These are phyloP conservation scores for Blastomyces gilchristii DNA, from an alignment of 2,329 filamentous ascomycete species.

Conservation along the genomic window DNA sequence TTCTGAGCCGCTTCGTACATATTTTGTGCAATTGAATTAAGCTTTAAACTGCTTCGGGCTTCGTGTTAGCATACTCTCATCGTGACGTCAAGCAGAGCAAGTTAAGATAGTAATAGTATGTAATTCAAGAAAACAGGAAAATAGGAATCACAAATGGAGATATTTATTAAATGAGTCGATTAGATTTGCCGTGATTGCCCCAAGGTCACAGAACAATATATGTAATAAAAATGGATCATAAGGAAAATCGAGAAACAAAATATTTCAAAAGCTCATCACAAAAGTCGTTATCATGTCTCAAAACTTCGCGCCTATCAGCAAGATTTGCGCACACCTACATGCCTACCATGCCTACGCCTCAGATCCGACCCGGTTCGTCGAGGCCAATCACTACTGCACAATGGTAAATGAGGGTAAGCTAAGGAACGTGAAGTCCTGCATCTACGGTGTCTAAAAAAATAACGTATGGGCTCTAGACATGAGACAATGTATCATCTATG, in stretches of 20 bases:
- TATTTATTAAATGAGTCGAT: not conserved
- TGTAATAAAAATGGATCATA: not conserved
- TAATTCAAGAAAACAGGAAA: not conserved
- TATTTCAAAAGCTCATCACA: not conserved
- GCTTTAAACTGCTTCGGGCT: not conserved
- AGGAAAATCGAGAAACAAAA: not conserved
- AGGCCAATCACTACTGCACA: conserved; percentile 76
- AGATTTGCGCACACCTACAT: conserved; percentile 72
- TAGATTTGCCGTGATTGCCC: not conserved
- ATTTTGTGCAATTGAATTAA: not conserved
- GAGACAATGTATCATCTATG: conserved; percentile 78
- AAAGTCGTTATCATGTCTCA: conserved; percentile 17
- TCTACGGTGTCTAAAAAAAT: not conserved
- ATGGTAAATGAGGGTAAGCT: conserved; percentile 53
- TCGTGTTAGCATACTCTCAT: not conserved
- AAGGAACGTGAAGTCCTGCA: not conserved
- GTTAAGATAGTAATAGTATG: not conserved
- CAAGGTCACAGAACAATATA: not conserved
- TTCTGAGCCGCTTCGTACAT: not conserved
- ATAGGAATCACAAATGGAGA: not conserved
- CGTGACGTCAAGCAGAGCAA: not conserved
- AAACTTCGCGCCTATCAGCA: conserved; percentile 58
- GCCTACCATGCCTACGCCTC: conserved; percentile 78
- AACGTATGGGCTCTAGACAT: conserved; percentile 45
- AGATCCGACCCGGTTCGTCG: conserved; percentile 58